Base-by-base conservation (phyloP, 1,284 basidiomycete genomes). In the Rugosomyces carneus region DNA sequence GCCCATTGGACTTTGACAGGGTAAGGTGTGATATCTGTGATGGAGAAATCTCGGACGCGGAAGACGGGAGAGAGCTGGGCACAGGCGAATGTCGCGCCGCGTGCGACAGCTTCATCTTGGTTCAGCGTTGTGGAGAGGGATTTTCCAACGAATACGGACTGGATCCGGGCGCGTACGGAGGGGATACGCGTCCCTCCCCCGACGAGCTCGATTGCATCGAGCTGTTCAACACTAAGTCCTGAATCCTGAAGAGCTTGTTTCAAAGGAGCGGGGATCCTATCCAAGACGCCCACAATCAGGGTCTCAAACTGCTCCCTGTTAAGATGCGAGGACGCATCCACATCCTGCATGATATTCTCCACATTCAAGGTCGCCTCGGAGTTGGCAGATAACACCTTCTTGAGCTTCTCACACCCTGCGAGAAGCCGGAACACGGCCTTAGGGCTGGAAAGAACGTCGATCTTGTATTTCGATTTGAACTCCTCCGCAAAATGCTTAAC, bases 101-200 rank as follows among this genome's bases (percentile, higher is more conserved):
- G 89, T 15, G 90, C 91, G 53, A 93, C 76, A 51, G 93, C 92
- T 71, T 96, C 93, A 56, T 96, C 93, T 71, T 93, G 90, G 75
- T 95, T 96, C 62, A 94, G 83, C 39, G 93, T 96, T 57, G 84
- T 86, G 18, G 79, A 87, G 54, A 96, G 82, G 16, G 69, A 55
- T 68, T 91, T 92, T 51, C 88, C 85, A 21, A 69, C 73, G 65
- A 94, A 93, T 64, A 81, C 90, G 55, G 87, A 81, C 68, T 89
- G 86, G 65, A 99, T 89, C 63, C 92, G 82, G 54, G 86, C 80
- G 63, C 95, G 93, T 57, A 98, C 89, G 66, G 94, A 89, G 56
- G 94, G 95, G 58, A 98, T 86, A 78, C 94, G 93, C 11, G 94
- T 97, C 2, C 89, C 88, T 53, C 95, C 94, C 72, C 94, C 94